A percentile compares a stretch with the other conserved stretches of the same genome.
These are phyloP conservation scores for Diplodia sapinea DNA, from an alignment of 2,329 filamentous ascomycete species.

Conservation along the genomic window DNA sequence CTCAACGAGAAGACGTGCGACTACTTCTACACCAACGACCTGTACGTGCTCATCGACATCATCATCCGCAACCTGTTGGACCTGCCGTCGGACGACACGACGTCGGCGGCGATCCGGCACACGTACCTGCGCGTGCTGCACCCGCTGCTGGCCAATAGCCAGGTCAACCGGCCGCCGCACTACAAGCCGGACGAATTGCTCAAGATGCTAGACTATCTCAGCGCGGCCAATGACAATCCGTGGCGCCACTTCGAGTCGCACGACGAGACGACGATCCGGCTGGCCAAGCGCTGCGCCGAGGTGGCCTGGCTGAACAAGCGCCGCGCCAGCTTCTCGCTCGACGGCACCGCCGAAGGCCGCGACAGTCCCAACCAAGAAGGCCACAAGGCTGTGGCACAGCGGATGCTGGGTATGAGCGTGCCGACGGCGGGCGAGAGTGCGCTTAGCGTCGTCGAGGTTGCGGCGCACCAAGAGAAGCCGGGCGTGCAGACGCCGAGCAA, in stretches of 20 bases:
- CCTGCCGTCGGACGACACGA: slow-evolving; percentile 76
- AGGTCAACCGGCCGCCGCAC: slow-evolving; percentile 82
- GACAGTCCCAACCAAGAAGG: slow-evolving; percentile 38
- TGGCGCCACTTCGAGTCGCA: slow-evolving; percentile 74
- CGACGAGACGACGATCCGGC: slow-evolving; percentile 77
- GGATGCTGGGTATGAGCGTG: slow-evolving; percentile 49
- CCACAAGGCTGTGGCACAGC: slow-evolving; percentile 47
- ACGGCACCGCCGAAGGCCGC: neutral
- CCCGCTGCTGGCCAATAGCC: slow-evolving; percentile 88
- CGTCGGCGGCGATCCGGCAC: slow-evolving; percentile 69
- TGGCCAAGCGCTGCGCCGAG: slow-evolving; percentile 75
- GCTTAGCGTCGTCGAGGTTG: slow-evolving; percentile 49
- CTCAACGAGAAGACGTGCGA: slow-evolving; percentile 90
- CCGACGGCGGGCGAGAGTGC: slow-evolving; percentile 45
- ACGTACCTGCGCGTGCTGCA: slow-evolving; percentile 94
- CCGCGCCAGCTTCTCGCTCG: slow-evolving; percentile 16
- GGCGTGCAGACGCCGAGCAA: slow-evolving; percentile 50
- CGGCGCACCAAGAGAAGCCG: slow-evolving; percentile 48
- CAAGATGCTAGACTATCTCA: slow-evolving; percentile 73
- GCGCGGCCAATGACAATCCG: slow-evolving; percentile 59
- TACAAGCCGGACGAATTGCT: slow-evolving; percentile 90
- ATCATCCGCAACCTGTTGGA: slow-evolving; percentile 97
- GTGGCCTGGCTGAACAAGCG: slow-evolving; percentile 69
- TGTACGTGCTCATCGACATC: slow-evolving; percentile 92
- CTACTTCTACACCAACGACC: slow-evolving; percentile 98